Conservation (phyloP, 2,329 filamentous ascomycete genomes). For the Graphilbum fragrans region DNA sequence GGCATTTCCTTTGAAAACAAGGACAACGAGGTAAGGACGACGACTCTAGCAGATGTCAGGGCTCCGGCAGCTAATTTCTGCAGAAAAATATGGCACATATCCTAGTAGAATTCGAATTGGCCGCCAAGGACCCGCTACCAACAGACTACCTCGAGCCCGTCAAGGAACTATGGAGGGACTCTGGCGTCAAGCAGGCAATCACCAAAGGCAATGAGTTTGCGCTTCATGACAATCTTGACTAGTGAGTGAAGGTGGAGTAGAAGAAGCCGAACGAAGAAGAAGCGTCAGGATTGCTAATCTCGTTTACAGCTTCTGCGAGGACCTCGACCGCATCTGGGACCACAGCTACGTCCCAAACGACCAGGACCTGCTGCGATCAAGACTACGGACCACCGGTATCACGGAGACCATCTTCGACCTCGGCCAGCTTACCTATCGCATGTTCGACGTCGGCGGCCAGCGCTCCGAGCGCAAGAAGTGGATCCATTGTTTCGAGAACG, state of each 20-base stretch:
- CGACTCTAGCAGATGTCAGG: neutral
- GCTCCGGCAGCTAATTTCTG: neutral
- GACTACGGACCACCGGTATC: conserved; percentile 86
- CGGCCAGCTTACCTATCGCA: conserved; percentile 84
- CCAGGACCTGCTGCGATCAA: conserved; percentile 85
- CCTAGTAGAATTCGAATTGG: conserved; percentile 70
- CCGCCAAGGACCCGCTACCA: conserved; percentile 69
- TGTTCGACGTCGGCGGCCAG: conserved; percentile 96
- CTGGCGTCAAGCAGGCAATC: conserved; percentile 76
- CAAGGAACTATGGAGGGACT: conserved; percentile 72
- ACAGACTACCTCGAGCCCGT: conserved; percentile 68
- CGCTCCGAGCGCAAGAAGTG: conserved; percentile 97
- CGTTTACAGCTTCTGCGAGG: conserved; percentile 61
- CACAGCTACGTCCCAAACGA: conserved; percentile 79
- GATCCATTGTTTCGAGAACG: conserved; percentile 97
- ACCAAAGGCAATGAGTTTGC: conserved; percentile 92
- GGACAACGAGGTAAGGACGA: conserved; percentile 56
- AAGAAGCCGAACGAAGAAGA: no score
- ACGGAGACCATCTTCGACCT: conserved; percentile 95
- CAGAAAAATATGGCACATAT: conserved; percentile 71
- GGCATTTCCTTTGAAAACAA: conserved; percentile 66
- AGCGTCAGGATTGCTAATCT: neutral
- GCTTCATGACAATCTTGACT: conserved; percentile 87
- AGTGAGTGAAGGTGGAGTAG: conserved; percentile 45
- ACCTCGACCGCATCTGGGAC: conserved; percentile 63